phyloP scores from a whole-genome alignment of 768 basidiomycete species.

The Boletus sp. region DNA sequence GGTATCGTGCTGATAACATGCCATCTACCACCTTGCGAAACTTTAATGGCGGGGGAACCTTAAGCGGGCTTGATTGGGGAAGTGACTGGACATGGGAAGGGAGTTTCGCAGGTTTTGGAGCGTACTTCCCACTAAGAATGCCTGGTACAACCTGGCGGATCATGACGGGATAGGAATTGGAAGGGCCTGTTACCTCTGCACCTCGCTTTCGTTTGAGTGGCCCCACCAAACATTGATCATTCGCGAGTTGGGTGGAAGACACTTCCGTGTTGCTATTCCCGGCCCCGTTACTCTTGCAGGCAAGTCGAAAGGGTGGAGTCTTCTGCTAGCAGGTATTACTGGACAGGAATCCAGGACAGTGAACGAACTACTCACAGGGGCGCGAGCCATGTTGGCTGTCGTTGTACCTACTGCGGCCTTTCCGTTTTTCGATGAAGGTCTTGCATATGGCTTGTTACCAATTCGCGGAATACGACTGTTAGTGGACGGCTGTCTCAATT shows the following conservation, averaged over 20 bases:
- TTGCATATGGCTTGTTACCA: slow-evolving; percentile 54
- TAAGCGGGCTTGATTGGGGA: slow-evolving; percentile 18
- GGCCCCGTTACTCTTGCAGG: slow-evolving; percentile 6
- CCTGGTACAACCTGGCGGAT: slow-evolving; percentile 38
- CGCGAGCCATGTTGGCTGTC: slow-evolving; percentile 3
- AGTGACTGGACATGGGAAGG: slow-evolving; percentile 10
- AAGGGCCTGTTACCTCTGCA: slow-evolving; percentile 12
- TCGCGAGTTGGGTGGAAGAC: slow-evolving; percentile 4
- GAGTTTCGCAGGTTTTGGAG: slow-evolving; percentile 21
- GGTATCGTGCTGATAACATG: slow-evolving; percentile 31
- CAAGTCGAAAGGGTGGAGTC: slow-evolving; percentile 7
- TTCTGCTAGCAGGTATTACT: slow-evolving; percentile 4
- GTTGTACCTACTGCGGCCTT: slow-evolving; percentile 3
- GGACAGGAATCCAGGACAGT: neutral
- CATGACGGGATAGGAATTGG: slow-evolving; percentile 28
- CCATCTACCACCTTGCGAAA: slow-evolving; percentile 41
- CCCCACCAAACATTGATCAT: slow-evolving; percentile 7
- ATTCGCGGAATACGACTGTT: slow-evolving; percentile 63
- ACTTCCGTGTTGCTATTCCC: slow-evolving; percentile 11
- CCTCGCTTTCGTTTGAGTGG: slow-evolving; percentile 34
- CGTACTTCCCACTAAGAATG: slow-evolving; percentile 30
- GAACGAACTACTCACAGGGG: slow-evolving; percentile 16
- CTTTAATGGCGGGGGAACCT: slow-evolving; percentile 28
- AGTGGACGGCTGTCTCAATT: slow-evolving; percentile 42
- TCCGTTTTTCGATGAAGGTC: slow-evolving; percentile 27